These are phyloP conservation scores for Kwoniella bestiolae DNA, from an alignment of 768 basidiomycete species.

Conservation along the genomic window DNA sequence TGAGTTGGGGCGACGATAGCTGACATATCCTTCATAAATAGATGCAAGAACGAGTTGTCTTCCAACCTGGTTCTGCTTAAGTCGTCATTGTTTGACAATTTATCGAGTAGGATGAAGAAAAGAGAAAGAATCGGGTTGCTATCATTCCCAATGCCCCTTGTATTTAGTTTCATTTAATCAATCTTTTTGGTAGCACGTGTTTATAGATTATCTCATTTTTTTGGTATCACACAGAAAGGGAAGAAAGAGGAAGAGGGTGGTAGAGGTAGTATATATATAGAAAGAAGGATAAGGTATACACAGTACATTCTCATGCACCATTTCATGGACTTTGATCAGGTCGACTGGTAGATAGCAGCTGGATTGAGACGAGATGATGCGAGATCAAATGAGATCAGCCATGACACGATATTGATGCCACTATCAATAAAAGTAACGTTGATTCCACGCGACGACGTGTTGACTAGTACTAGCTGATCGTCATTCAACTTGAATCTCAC, in stretches of 20 bases:
- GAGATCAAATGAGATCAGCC: background rate
- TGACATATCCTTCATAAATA: conserved; percentile 1
- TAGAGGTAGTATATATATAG: background rate
- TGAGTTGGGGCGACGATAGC: background rate
- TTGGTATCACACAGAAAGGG: background rate
- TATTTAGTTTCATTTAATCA: background rate
- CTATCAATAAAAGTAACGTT: background rate
- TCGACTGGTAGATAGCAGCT: background rate
- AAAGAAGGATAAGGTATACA: background rate
- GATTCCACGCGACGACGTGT: conserved; percentile 14
- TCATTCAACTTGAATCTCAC: background rate
- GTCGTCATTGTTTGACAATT: background rate
- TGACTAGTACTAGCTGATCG: too few species aligned
- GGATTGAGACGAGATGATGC: too few species aligned
- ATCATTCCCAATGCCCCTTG: background rate
- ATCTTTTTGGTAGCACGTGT: conserved; percentile 3
- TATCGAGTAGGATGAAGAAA: background rate
- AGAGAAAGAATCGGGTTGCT: background rate
- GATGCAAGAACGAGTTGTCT: conserved; percentile 46
- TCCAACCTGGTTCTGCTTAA: conserved; percentile 41
- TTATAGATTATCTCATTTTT: conserved; percentile 3
- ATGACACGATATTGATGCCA: too few species aligned
- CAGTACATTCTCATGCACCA: conserved; percentile 10
- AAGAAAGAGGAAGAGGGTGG: background rate
- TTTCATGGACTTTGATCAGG: conserved; percentile 4